These are phyloP conservation scores for Alnus glutinosa DNA, from an alignment of 306 rosid genomes.

Conservation along the genomic window DNA sequence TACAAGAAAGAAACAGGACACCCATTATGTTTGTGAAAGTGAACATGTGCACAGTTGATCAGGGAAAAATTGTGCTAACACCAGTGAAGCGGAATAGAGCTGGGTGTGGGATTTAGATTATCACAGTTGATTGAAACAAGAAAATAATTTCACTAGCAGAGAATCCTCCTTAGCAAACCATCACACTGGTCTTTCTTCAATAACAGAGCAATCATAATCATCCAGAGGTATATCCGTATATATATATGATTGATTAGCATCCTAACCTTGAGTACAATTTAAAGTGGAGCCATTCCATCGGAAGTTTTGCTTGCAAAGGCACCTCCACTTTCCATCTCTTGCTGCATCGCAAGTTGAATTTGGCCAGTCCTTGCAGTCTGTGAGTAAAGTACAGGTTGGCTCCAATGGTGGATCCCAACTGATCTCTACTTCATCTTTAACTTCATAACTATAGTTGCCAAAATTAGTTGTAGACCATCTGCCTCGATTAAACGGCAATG, in stretches of 20 bases:
- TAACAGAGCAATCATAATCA: too few relatives aligned
- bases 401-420: conserved; percentile 31
- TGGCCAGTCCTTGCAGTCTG: conserved; percentile 32
- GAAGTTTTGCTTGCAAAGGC: conserved; percentile 33
- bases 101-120: too few relatives aligned
- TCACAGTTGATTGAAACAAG: too few relatives aligned
- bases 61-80: not conserved
- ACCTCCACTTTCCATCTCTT: conserved; percentile 21
- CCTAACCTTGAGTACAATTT: conserved; percentile 26
- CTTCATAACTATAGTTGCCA: too few relatives aligned
- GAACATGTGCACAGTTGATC: too few relatives aligned
- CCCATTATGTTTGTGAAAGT: too few relatives aligned
- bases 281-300: conserved; percentile 23
- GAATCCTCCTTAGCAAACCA: too few relatives aligned
- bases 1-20: not conserved
- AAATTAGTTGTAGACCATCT: not conserved
- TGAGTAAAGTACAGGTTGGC: conserved; percentile 30
- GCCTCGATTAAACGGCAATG: conserved; percentile 1
- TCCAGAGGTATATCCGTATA: too few relatives aligned
- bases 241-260: not conserved
- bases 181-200: too few relatives aligned
- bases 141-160: too few relatives aligned
- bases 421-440: not conserved
- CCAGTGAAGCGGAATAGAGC: too few relatives aligned
- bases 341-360: conserved; percentile 36